Evolutionary conservation across 2,329 filamentous ascomycete genomes (phyloP).

Genomic region (Fusarium begoniae): DNA sequence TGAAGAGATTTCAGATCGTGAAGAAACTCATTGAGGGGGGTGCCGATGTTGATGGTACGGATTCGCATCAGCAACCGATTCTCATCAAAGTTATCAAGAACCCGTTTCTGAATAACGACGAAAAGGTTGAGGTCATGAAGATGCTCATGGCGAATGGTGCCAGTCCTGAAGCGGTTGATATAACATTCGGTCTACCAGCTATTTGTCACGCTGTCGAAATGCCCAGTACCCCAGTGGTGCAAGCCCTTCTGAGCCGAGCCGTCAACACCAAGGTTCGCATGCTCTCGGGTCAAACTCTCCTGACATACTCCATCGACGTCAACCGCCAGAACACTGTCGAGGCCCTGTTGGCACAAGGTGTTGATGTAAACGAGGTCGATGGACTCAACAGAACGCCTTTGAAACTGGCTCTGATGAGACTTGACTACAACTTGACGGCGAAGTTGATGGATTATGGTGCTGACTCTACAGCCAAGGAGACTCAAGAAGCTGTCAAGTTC

Average conservation of each 20-base stretch:
- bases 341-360: not conserved
- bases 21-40: not conserved
- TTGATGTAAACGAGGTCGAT: not conserved
- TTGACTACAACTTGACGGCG: conserved; percentile 7
- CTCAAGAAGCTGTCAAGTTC: conserved; percentile 1
- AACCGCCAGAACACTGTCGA: not conserved
- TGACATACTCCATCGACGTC: conserved; percentile 12
- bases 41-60: not conserved
- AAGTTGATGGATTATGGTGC: not conserved
- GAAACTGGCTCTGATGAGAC: not conserved
- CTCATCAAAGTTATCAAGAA: conserved; percentile 8
- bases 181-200: not conserved
- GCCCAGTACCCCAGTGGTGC: not conserved
- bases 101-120: not conserved
- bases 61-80: not conserved
- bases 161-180: not conserved
- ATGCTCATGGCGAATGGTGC: not conserved
- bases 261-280: conserved; percentile 5
- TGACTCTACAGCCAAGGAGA: not conserved
- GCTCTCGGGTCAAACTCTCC: not conserved
- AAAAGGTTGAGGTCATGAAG: not conserved
- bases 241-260: not conserved
- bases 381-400: conserved; percentile 10
- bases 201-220: conserved; percentile 14
- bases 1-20: not conserved